Base-by-base conservation (phyloP, 2,329 filamentous ascomycete species). In the Fusarium pilosicola region DNA sequence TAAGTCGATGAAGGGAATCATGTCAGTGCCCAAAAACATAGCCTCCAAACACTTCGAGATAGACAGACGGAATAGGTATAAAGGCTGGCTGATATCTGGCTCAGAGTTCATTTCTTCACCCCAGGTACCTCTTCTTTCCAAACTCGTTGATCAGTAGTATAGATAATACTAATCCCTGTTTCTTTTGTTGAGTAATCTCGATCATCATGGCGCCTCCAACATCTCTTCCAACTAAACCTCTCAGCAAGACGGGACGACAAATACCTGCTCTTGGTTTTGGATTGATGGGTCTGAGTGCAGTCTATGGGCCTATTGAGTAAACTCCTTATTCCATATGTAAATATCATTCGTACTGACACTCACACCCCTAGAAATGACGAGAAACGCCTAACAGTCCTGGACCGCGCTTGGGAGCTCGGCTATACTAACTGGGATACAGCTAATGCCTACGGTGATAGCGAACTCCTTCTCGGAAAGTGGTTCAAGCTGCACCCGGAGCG, bases 341-440 rank as follows among this genome's bases (percentile, higher is more conserved):
- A 14, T 18, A 28, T 0, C 11, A 0, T 7, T 2, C 11, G 4
- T 41, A 18, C 34, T 41, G 24, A 55, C 20, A n/a, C 24, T 2
- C 15, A 18, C 15, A 10, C 7, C 6, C 10, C 0, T 22, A 55
- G 51, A 7, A n/a, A 55, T 38, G 56, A 59, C 1, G 56, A 59
- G 7, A 22, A 17, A 20, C 56, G 56, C 20, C 15, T 59, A 4
- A 34, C 42, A 59, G 32, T 59, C 12, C 24, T 59, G 34, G 32
- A 59, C 34, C 42, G 32, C 22, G 24, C 56, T 11, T 49, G 56
- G 56, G 56, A 59, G 34, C n/a, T 59, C 6, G 56, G 56, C 5
- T 34, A 48, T 2, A 59, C 56, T 0, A 59, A 59, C 11, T 59
- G 56, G 42, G 56, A 59, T 8, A 49, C 56, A 7, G 56, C 56